A percentile compares a stretch with the other conserved stretches of the same genome.
Evolutionary conservation across 768 basidiomycete species (phyloP).

Genomic region (Leccinum subgranulosum): DNA sequence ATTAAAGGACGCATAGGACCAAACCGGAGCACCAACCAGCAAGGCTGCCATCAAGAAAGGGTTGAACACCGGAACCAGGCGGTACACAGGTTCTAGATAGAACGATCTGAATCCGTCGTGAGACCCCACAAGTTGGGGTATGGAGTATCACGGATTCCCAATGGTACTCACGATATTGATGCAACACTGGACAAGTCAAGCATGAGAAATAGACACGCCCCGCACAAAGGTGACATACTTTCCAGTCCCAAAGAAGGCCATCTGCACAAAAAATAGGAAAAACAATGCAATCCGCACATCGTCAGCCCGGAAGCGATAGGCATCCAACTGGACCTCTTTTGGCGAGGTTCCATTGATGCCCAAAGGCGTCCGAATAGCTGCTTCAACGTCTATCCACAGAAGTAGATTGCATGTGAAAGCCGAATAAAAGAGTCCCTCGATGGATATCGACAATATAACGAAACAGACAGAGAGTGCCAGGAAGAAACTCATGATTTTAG

Average conservation of each 20-base stretch:
- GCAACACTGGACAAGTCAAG: slow-evolving; percentile 52
- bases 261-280: slow-evolving; percentile 84
- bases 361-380: slow-evolving; percentile 20
- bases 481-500: slow-evolving; percentile 60
- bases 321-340: slow-evolving; percentile 1
- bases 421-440: slow-evolving; percentile 79
- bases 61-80: slow-evolving; percentile 80
- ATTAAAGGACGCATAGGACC: slow-evolving; percentile 2
- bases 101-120: slow-evolving; percentile 51
- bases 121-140: neutral
- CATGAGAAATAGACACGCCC: neutral
- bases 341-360: neutral
- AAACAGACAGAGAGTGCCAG: slow-evolving; percentile 75
- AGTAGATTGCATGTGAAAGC: slow-evolving; percentile 60
- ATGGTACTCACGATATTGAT: slow-evolving; percentile 67
- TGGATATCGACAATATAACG: slow-evolving; percentile 75
- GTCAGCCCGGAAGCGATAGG: slow-evolving; percentile 50
- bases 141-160: neutral
- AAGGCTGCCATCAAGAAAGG: slow-evolving; percentile 81
- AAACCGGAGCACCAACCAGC: slow-evolving; percentile 42
- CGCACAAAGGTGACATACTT: slow-evolving; percentile 48
- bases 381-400: slow-evolving; percentile 68
- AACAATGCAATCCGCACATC: slow-evolving; percentile 75
- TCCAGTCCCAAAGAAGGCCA: slow-evolving; percentile 83
- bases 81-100: slow-evolving; percentile 85